Evolutionary conservation across 768 basidiomycete genomes (phyloP).

Genomic region (Tricholoma hemisulphureum): DNA sequence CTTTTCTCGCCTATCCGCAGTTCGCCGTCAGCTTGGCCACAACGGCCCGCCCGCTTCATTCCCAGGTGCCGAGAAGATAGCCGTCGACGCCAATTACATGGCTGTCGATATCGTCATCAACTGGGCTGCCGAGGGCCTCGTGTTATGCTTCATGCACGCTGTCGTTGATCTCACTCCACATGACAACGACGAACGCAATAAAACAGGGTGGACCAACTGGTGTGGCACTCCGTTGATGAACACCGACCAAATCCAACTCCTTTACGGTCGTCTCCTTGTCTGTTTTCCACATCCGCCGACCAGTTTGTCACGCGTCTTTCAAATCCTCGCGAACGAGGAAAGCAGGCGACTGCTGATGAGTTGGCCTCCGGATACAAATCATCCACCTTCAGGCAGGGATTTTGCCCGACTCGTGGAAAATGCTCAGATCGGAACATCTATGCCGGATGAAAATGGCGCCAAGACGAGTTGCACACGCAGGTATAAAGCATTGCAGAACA

Average conservation of each 20-base stretch:
- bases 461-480: conserved; percentile 86
- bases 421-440: conserved; percentile 57
- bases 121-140: conserved; percentile 83
- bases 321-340: conserved; percentile 66
- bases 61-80: conserved; percentile 66
- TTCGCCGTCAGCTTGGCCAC: conserved; percentile 73
- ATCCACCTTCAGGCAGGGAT: conserved; percentile 43
- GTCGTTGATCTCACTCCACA: conserved; percentile 65
- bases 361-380: conserved; percentile 71
- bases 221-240: conserved; percentile 74
- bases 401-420: conserved; percentile 64
- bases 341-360: conserved; percentile 61
- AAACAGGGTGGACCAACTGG: conserved; percentile 85
- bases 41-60: conserved; percentile 53
- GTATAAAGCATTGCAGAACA: conserved; percentile 70
- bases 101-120: conserved; percentile 88
- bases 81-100: conserved; percentile 74
- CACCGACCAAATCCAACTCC: conserved; percentile 53
- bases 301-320: conserved; percentile 66
- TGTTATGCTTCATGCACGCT: conserved; percentile 87
- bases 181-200: conserved; percentile 73
- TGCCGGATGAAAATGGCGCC: conserved; percentile 58
- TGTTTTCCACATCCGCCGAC: conserved; percentile 44
- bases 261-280: conserved; percentile 57
- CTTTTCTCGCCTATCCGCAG: conserved; percentile 71